Evolutionary conservation across 495 filamentous ascomycete genomes (phyloP), one percentile per base, ranked within the genome.

Genomic region (Penicillium ucsense): DNA sequence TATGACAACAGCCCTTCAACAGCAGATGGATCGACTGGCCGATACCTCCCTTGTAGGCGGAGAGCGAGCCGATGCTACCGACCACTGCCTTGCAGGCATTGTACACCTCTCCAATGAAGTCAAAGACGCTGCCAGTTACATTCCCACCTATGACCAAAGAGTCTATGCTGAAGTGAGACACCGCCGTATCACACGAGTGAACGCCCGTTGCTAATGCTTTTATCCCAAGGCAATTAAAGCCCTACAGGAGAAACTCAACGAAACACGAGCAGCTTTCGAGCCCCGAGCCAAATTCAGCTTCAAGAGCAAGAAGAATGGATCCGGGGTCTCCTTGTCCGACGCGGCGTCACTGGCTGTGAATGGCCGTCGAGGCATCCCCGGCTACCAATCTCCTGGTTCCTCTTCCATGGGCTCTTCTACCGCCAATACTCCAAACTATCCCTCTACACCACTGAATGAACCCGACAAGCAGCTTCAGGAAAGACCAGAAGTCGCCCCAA

Each of bases 91-190:
- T 35, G 74, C 82, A 11, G 73, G 76, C 10, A 85, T 90, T 45
- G 73, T 78, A 12, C 70, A 75, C 35, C 73, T 90, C 10, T 84
- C 83, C 1, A 75, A 79, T 48, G 77, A 84, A 46, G 77, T 89
- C 56, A 80, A 80, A 52, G 82, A 86, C 67, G 76, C 81, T 5
- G 76, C 80, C 2, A 75, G 72, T 49, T 83, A 81, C 47, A 73
- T 89, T 29, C 84, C 86, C 5, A 77, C 84, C 3, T 86, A 88
- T 55, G 86, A 91, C 48, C 86, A 88, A 59, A 73, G 85, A 49
- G 79, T 80, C 12, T 89, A 86, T 58, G 71, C 78, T 32, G 81
- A 86, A 54, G 84, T 86, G 70, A 30, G 62, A 32, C 4, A 43
- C 11, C 4, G 20, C 20, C 20, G 27, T 4, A 43, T 4, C 4